Percentiles rank a stretch among this genome's conserved stretches.
Evolutionary conservation across 768 basidiomycete species (phyloP).

Genomic region (Mycena maculata): DNA sequence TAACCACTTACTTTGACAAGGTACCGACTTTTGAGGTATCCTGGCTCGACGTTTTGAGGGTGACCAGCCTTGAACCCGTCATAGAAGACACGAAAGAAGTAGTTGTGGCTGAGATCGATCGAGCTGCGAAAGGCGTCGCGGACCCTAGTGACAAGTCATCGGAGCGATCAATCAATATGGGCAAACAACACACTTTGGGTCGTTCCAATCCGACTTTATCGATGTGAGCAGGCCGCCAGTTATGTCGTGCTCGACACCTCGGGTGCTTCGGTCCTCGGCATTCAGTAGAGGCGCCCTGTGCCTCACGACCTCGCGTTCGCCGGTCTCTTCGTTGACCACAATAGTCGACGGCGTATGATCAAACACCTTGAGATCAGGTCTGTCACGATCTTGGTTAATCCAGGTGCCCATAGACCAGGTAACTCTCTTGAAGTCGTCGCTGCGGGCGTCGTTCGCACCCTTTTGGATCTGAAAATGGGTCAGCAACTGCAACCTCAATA

Average conservation of each 20-base stretch:
- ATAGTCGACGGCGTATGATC: constrained; percentile 5
- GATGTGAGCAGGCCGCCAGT: constrained; percentile 9
- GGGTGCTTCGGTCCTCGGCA: background rate
- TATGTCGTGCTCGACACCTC: constrained; percentile 10
- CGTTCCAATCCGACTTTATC: constrained; percentile 2
- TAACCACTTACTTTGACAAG: background rate
- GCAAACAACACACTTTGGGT: constrained; percentile 10
- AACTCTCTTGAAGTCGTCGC: constrained; percentile 6
- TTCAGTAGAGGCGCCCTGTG: background rate
- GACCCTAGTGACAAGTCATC: background rate
- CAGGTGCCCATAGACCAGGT: background rate
- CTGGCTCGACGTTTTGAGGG: background rate
- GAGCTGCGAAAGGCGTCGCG: background rate
- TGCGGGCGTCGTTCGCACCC: too few species aligned
- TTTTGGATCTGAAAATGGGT: background rate
- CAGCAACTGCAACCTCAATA: background rate
- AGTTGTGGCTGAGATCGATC: background rate
- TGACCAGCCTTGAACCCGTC: constrained; percentile 5
- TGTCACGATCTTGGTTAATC: constrained; percentile 5
- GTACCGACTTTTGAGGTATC: constrained; percentile 17
- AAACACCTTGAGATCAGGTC: constrained; percentile 2
- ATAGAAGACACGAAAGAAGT: constrained; percentile 15
- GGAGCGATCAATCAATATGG: background rate
- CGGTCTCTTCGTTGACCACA: background rate
- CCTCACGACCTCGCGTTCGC: background rate